Evolutionary conservation across 2,329 filamentous ascomycete genomes (phyloP), one percentile per base, ranked within the genome.

Genomic region (Monosporascus sp.): DNA sequence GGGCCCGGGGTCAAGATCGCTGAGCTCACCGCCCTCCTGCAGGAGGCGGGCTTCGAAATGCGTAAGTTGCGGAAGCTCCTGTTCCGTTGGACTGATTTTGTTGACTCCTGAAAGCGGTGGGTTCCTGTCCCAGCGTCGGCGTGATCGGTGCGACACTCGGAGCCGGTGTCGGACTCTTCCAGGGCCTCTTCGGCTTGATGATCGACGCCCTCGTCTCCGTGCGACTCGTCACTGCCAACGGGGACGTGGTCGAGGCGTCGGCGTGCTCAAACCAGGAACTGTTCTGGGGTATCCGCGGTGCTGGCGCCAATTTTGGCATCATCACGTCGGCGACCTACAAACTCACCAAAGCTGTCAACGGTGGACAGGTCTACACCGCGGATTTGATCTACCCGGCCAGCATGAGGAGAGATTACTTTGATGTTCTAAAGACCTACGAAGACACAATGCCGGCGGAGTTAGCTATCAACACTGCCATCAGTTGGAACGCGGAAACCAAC

Each of bases 1-100:
- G 74, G 79, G 20, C 81, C 78, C 2, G 76, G 74, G 5, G 71
- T 88, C 37, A 85, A 85, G 60, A 63, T 87, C n/a, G 85, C 85
- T 5, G 81, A 88, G 60, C 26, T 62, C 22, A 41, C 31, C 7
- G 49, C 43, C 3, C 52, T 55, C 0, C 8, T 64, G 2, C 49
- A 50, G 11, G 41, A 56, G 1, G 60, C 58, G 1, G 60, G 60
- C 5, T 59, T 41, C 37, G 37, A 55, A 47, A 51, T 64, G 18
- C 58, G 61, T 64, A 59, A 51, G 60, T 61, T 44, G 52, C 45
- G 28, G 15, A 15, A 20, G 17, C n/a, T 22, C 40, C 40, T 20
- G 18, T 43, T 20, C 3, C 18, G 3, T 43, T 43, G 18, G 40
- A 24, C 18, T 2, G 48, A 3, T 40, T 15, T 40, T 3, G 6